Evolutionary conservation across 345 rosid species (phyloP).

Genomic region (Luvunga scandens): DNA sequence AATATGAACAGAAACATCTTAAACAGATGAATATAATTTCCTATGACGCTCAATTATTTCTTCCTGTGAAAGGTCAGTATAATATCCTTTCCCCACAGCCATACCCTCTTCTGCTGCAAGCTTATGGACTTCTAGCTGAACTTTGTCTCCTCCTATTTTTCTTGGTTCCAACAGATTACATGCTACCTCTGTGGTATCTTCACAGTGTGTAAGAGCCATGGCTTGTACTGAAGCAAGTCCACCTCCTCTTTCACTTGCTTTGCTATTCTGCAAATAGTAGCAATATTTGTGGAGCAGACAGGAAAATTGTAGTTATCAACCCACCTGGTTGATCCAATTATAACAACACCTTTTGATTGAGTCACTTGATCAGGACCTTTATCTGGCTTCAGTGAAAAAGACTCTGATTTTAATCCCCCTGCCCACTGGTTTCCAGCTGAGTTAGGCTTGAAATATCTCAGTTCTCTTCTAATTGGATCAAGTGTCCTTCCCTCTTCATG

Average conservation of each 20-base stretch:
- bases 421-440: conserved; percentile 58
- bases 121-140: conserved; percentile 71
- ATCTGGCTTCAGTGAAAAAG: conserved; percentile 58
- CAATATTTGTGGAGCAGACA: conserved; percentile 48
- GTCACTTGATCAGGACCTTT: conserved; percentile 58
- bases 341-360: conserved; percentile 57
- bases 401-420: conserved; percentile 50
- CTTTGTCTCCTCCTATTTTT: conserved; percentile 63
- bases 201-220: conserved; percentile 77
- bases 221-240: conserved; percentile 88
- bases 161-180: conserved; percentile 84
- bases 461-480: conserved; percentile 77
- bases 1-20: not conserved
- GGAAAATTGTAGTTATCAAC: conserved; percentile 89
- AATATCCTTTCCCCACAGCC: conserved; percentile 73
- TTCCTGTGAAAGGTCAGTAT: conserved; percentile 66
- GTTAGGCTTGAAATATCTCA: conserved; percentile 86
- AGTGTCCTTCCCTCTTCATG: conserved; percentile 55
- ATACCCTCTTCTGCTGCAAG: conserved; percentile 58
- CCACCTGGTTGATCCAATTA: conserved; percentile 77
- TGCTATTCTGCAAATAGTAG: conserved; percentile 58
- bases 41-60: conserved; percentile 49
- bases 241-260: conserved; percentile 74
- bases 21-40: conserved; percentile 26
- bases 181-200: conserved; percentile 71